phyloP scores from a whole-genome alignment of 352 stramenopile genomes.

The Pythium oligandrum region DNA sequence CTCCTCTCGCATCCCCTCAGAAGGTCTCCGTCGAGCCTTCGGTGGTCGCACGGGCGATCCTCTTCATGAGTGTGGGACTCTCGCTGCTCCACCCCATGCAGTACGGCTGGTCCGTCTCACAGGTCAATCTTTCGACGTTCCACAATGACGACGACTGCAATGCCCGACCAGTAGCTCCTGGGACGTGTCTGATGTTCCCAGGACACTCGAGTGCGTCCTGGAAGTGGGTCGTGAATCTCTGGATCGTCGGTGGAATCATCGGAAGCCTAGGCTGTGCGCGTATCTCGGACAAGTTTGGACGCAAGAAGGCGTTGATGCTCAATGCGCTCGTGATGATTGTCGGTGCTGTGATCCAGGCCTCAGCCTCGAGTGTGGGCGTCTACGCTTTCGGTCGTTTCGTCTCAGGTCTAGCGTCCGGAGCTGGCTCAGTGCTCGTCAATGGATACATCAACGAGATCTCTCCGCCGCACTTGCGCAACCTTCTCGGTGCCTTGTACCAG shows the following conservation, averaged over 20 bases:
- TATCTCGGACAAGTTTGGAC: slow-evolving; percentile 39
- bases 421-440: slow-evolving; percentile 19
- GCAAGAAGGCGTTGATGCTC: slow-evolving; percentile 30
- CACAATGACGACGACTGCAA: slow-evolving; percentile 44
- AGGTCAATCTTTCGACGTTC: slow-evolving; percentile 66
- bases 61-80: slow-evolving; percentile 48
- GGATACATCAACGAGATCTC: slow-evolving; percentile 28
- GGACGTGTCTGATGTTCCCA: slow-evolving; percentile 27
- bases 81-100: slow-evolving; percentile 46
- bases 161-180: slow-evolving; percentile 20
- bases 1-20: too few species aligned
- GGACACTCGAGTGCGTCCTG: slow-evolving; percentile 46
- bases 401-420: slow-evolving; percentile 42
- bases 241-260: slow-evolving; percentile 53
- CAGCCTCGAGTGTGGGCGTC: slow-evolving; percentile 27
- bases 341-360: slow-evolving; percentile 27
- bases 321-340: slow-evolving; percentile 33
- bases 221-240: slow-evolving; percentile 46
- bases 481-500: slow-evolving; percentile 35
- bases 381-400: slow-evolving; percentile 37
- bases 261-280: slow-evolving; percentile 31
- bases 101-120: slow-evolving; percentile 51
- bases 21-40: too few species aligned
- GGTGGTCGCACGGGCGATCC: slow-evolving; percentile 4
- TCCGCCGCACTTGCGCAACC: slow-evolving; percentile 25